Conservation (phyloP, 2,329 filamentous ascomycete genomes). For the Colletotrichum abscissum region DNA sequence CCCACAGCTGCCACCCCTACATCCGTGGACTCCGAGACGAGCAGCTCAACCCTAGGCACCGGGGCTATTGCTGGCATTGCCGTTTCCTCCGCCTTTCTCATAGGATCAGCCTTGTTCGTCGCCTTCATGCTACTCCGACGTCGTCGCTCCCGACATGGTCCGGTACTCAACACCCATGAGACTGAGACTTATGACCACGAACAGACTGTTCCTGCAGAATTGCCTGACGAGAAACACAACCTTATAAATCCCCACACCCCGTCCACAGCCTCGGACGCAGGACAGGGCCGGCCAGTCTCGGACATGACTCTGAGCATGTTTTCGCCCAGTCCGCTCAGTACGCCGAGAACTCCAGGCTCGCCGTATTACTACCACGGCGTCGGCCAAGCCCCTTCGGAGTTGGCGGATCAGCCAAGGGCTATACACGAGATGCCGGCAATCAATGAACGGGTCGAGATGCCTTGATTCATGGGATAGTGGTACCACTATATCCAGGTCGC, state of each 20-base stretch:
- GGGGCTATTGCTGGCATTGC: slow-evolving; percentile 23
- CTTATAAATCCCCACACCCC: neutral
- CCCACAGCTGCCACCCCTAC: too few species aligned
- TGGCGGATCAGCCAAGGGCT: neutral
- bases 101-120: neutral
- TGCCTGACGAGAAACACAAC: slow-evolving; percentile 18
- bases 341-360: slow-evolving; percentile 5
- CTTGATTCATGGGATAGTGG: neutral
- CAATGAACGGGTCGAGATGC: slow-evolving; percentile 11
- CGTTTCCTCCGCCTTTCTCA: neutral
- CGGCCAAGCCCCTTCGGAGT: neutral
- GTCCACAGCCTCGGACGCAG: neutral
- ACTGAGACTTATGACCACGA: neutral
- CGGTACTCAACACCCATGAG: neutral
- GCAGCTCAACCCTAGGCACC: neutral
- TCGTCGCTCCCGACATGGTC: neutral
- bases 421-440: slow-evolving; percentile 30
- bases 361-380: neutral
- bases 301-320: neutral
- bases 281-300: neutral
- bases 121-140: slow-evolving; percentile 5
- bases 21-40: neutral
- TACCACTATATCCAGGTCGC: neutral
- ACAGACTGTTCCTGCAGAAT: neutral
- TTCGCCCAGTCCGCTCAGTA: slow-evolving; percentile 12